Conservation (phyloP, 176 grass and related monocot species). For the Dactylis glomerata region DNA sequence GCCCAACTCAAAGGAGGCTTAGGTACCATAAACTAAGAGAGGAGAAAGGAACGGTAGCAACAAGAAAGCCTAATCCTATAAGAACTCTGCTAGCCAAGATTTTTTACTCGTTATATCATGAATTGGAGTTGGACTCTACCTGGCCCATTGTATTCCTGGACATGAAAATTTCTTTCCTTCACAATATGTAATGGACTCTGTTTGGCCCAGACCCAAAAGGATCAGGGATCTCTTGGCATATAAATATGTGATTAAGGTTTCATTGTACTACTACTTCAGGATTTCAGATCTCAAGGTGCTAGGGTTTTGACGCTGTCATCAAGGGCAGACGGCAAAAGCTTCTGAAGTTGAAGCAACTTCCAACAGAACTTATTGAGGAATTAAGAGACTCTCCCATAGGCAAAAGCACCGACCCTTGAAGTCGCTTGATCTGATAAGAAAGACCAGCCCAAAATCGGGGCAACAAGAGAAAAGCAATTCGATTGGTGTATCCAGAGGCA, state of each 20-base stretch:
- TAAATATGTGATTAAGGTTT: conserved; percentile 18
- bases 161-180: background rate
- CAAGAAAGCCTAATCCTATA: background rate
- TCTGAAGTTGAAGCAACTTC: background rate
- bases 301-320: conserved; percentile 16
- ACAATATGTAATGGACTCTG: background rate
- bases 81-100: background rate
- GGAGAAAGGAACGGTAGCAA: background rate
- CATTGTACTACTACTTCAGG: background rate
- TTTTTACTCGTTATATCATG: background rate
- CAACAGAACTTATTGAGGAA: background rate
- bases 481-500: background rate
- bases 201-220: background rate
- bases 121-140: background rate
- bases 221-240: background rate
- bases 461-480: background rate
- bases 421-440: background rate
- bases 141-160: background rate
- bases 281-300: background rate
- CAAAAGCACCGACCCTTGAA: background rate
- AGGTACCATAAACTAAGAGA: background rate
- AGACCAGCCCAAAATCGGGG: background rate
- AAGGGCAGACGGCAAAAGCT: background rate
- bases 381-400: background rate
- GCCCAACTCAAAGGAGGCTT: background rate